A percentile compares a stretch with the other conserved stretches of the same genome.
phyloP scores from a whole-genome alignment of 73 alveolate genomes.

The Paramecium caudatum region DNA sequence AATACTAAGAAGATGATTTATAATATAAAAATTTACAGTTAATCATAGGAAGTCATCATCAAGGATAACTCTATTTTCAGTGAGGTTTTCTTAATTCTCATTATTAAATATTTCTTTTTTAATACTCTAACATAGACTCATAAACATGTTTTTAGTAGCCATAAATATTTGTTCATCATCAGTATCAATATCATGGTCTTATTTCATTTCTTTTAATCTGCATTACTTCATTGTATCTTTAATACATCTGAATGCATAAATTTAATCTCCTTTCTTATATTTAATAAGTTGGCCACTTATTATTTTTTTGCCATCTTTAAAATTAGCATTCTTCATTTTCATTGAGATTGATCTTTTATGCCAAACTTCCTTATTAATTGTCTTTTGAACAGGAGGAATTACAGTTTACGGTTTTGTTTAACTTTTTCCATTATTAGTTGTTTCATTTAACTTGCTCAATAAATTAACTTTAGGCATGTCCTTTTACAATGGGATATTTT shows the following conservation, averaged over 20 bases:
- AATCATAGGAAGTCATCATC: not conserved
- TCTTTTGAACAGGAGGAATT: not conserved
- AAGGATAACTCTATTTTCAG: not conserved
- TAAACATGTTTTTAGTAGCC: conserved; percentile 2
- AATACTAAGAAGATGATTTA: not conserved
- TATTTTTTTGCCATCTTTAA: conserved; percentile 35
- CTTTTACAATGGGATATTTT: not conserved
- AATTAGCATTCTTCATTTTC: conserved; percentile 48
- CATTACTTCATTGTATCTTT: conserved; percentile 26
- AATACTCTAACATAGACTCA: not conserved
- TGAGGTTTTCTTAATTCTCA: not conserved
- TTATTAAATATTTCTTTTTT: not conserved
- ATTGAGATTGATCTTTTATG: conserved; percentile 20
- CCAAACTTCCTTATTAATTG: not conserved
- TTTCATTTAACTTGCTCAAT: not conserved
- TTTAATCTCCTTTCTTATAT: conserved; percentile 47
- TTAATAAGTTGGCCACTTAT: conserved; percentile 1
- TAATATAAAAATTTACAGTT: not conserved
- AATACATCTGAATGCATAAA: conserved; percentile 16
- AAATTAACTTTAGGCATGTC: not conserved
- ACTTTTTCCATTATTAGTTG: too few relatives aligned
- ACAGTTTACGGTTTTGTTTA: too few relatives aligned
- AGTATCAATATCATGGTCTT: conserved; percentile 47
- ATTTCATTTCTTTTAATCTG: not conserved
- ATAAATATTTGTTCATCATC: conserved; percentile 48